Evolutionary conservation across 2,329 filamentous ascomycete genomes (phyloP).

Genomic region (Sporothrix phasma): DNA sequence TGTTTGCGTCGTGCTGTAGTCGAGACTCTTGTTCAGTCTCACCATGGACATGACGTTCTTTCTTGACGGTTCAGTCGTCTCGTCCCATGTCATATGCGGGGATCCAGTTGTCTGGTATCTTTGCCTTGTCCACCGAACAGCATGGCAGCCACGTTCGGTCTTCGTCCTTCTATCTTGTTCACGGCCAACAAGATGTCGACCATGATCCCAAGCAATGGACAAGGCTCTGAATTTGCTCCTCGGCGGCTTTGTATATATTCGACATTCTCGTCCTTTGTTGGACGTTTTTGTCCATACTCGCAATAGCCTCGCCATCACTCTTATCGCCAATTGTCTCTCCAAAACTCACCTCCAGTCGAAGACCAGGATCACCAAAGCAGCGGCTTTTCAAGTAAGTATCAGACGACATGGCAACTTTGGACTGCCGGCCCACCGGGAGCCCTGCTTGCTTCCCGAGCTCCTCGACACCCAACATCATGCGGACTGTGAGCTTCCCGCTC

Average conservation of each 20-base stretch:
- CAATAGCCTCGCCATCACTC: not conserved
- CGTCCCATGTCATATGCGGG: not conserved
- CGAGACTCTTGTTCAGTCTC: not conserved
- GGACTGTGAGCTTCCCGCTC: not conserved
- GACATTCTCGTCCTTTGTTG: not conserved
- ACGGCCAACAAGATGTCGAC: not conserved
- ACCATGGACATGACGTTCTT: not conserved
- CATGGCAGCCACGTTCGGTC: not conserved
- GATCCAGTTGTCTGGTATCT: not conserved
- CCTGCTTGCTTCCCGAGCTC: not conserved
- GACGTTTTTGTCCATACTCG: not conserved
- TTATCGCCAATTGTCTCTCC: not conserved
- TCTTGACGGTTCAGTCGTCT: not conserved
- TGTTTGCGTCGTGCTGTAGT: not conserved
- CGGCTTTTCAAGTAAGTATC: not conserved
- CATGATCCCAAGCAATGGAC: not conserved
- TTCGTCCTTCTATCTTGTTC: not conserved
- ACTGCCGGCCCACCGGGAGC: not conserved
- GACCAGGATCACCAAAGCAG: not conserved
- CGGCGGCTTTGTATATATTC: not conserved
- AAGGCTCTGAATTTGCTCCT: not conserved
- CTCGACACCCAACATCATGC: not conserved
- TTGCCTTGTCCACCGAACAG: not conserved
- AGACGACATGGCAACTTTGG: not conserved
- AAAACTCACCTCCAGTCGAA: not conserved